phyloP scores from a whole-genome alignment of 495 filamentous ascomycete genomes.

The Tuber aestivum region DNA sequence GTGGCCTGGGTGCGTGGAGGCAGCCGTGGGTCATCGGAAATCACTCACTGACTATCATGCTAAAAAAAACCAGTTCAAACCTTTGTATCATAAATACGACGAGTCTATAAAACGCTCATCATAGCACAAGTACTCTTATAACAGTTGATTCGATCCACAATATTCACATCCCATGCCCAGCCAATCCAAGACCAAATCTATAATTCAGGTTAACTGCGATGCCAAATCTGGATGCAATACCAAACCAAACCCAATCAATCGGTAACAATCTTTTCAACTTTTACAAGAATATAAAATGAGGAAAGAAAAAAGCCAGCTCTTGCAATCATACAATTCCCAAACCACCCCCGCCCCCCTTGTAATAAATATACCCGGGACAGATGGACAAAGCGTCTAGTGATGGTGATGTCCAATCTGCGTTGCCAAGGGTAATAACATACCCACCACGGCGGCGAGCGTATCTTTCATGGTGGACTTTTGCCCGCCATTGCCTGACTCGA shows the following conservation, averaged over 20 bases:
- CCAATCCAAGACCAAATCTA: background rate
- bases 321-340: slow-evolving; percentile 7
- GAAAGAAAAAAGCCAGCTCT: background rate
- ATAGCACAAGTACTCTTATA: background rate
- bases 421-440: slow-evolving; percentile 84
- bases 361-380: slow-evolving; percentile 5
- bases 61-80: background rate
- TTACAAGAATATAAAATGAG: slow-evolving; percentile 8
- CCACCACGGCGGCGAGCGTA: slow-evolving; percentile 69
- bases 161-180: background rate
- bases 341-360: background rate
- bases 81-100: background rate
- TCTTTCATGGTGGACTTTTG: slow-evolving; percentile 65
- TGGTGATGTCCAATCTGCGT: slow-evolving; percentile 88
- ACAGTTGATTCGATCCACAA: background rate
- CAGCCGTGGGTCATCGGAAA: background rate
- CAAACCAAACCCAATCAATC: background rate
- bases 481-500: slow-evolving; percentile 40
- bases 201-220: background rate
- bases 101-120: background rate
- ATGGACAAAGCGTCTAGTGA: slow-evolving; percentile 19
- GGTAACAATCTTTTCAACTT: background rate
- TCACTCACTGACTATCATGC: background rate
- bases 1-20: background rate
- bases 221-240: background rate